These are phyloP conservation scores for Pseudogymnoascus sp. DNA, from an alignment of 2,329 filamentous ascomycete genomes.

Conservation along the genomic window DNA sequence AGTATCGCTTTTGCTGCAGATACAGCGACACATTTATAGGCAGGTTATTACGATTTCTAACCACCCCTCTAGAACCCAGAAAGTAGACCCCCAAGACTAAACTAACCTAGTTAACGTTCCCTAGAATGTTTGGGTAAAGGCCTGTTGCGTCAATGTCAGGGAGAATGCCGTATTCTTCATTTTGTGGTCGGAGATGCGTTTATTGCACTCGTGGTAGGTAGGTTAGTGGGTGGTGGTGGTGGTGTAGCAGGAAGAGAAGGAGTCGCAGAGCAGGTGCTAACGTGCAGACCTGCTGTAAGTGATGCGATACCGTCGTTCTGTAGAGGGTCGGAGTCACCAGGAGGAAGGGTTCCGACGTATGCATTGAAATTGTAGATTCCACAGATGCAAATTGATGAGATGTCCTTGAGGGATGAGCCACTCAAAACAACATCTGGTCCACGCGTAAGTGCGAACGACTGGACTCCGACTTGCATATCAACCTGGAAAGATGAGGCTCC, in stretches of 20 bases:
- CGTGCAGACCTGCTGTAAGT: constrained; percentile 27
- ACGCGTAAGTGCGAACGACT: constrained; percentile 18
- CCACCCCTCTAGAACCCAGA: no score
- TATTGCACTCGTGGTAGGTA: constrained; percentile 9
- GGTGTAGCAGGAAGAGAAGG: constrained; percentile 25
- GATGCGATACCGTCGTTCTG: constrained; percentile 23
- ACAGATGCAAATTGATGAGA: constrained; percentile 18
- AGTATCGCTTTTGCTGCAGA: no score
- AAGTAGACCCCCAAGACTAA: no score
- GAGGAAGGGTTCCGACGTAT: constrained; percentile 21
- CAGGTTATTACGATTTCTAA: no score
- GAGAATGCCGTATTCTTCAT: no score
- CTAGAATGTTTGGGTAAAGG: no score
- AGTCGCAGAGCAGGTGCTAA: constrained; percentile 27
- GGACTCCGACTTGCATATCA: constrained; percentile 18
- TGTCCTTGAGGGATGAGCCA: constrained; percentile 17
- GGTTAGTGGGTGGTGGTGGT: constrained; percentile 12
- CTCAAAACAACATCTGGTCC: constrained; percentile 14
- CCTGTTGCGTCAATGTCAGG: no score
- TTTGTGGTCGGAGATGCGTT: no score
- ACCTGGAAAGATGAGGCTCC: constrained; percentile 16
- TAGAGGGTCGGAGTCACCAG: constrained; percentile 22
- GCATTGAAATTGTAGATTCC: constrained; percentile 24
- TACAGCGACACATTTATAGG: no score
- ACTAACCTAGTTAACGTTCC: no score